A percentile compares a stretch with the other conserved stretches of the same genome.
These are phyloP conservation scores for Vitis rupestris DNA, from an alignment of 164 flowering plant genomes.

Conservation along the genomic window DNA sequence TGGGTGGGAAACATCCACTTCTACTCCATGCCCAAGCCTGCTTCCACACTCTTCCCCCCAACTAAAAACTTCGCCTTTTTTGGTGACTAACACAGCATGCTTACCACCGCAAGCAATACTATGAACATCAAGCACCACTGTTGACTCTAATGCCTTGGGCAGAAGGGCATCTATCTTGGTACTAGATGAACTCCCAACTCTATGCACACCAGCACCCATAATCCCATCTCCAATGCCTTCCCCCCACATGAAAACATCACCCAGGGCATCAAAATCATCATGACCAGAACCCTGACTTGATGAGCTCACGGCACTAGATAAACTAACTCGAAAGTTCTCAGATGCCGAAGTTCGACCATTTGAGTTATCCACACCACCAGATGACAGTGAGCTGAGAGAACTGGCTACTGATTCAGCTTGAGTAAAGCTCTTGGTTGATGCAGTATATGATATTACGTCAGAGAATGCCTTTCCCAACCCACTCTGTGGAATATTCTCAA, in stretches of 20 bases:
- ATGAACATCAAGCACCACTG: conserved; percentile 71
- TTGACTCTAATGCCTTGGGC: conserved; percentile 80
- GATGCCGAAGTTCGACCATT: conserved; percentile 54
- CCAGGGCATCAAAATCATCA: conserved; percentile 78
- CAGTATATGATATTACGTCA: conserved; percentile 64
- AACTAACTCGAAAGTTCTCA: conserved; percentile 74
- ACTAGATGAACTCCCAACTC: conserved; percentile 35
- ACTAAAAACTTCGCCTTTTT: conserved; percentile 81
- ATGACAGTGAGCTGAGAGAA: conserved; percentile 36
- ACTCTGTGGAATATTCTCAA: conserved; percentile 41
- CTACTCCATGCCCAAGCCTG: conserved; percentile 91
- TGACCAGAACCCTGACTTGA: conserved; percentile 84
- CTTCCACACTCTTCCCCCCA: conserved; percentile 97
- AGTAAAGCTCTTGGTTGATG: conserved; percentile 35
- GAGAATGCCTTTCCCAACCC: conserved; percentile 78
- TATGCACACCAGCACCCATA: conserved; percentile 61
- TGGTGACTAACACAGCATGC: conserved; percentile 82
- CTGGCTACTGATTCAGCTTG: conserved; percentile 33
- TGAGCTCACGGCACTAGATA: conserved; percentile 88
- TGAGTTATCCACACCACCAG: conserved; percentile 41
- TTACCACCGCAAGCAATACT: conserved; percentile 77
- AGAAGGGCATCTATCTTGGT: conserved; percentile 56
- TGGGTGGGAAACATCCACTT: conserved; percentile 66
- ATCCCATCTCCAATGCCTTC: conserved; percentile 70
- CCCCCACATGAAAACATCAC: conserved; percentile 93